Base-by-base conservation (phyloP, 2,329 filamentous ascomycete genomes). In the Elsinoe australis region DNA sequence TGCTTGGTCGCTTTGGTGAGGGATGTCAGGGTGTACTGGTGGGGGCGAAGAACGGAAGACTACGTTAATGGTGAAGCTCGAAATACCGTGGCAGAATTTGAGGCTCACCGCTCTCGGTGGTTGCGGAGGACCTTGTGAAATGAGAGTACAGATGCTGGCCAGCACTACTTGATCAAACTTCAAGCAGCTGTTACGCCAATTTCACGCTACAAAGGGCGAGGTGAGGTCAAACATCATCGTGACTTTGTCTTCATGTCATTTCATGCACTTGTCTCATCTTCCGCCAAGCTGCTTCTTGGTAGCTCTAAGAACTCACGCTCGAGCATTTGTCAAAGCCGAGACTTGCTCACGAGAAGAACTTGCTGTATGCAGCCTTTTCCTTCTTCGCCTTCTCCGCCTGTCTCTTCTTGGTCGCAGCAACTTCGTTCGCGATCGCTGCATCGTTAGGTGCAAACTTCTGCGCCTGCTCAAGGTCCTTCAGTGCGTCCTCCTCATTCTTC, bases 361-460 rank as follows among this genome's bases (percentile, higher is more conserved):
- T 96, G 71, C 84, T 85, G 65, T 90, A 94, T 4, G 83, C 84
- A 58, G 85, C 87, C 78, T 89, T 94, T 73, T 95, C 87, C 78
- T 89, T 94, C 64, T 85, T 84, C 53, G 80, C 75, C 53, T 83
- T 77, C 50, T 83, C 85, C 8, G 79, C 75, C 19, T 84, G 77
- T 58, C 75, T 79, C 71, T 83, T 83, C 78, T 89, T 94, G 46
- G 92, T 80, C n/a, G 74, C 69, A 14, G 77, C 75, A 48, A 94
- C 74, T 70, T 95, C 88, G 58, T 79, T 83, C 52, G 72, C 67
- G 55, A 96, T 79, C 38, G 79, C 85, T 0, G 75, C 78, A 65
- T 96, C 90, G 14, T 72, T 74, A 1, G 90, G 89, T 22, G 57
- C 59, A 47, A 64, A 61, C 61, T 69, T 68, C 47, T 58, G 56